Percentiles rank a stretch among this genome's conserved stretches.
Evolutionary conservation across 2,329 filamentous ascomycete genomes (phyloP).

Genomic region (Bisporella sp.): DNA sequence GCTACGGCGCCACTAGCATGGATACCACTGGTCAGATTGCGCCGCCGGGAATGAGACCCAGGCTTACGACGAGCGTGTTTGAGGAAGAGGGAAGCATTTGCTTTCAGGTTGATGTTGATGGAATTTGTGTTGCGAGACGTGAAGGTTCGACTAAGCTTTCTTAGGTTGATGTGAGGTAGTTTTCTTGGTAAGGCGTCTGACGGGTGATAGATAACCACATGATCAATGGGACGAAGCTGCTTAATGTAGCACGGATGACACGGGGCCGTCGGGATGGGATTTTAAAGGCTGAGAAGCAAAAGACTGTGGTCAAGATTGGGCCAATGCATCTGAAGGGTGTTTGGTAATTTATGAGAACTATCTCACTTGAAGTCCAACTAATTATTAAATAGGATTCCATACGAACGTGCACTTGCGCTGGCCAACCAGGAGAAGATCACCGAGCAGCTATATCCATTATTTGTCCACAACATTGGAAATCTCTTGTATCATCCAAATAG

Average conservation of each 20-base stretch:
- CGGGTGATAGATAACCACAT: conserved; percentile 75
- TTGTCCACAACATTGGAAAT: conserved; percentile 93
- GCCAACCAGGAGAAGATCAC: conserved; percentile 99
- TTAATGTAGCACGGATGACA: conserved; percentile 97
- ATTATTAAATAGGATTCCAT: conserved; percentile 71
- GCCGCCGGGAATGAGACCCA: conserved; percentile 90
- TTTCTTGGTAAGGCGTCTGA: not conserved
- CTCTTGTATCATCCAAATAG: conserved; percentile 90
- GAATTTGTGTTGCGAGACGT: conserved; percentile 87
- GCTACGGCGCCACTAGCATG: not conserved
- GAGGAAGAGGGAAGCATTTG: conserved; percentile 95
- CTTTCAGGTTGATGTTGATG: conserved; percentile 93
- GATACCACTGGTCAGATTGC: conserved; percentile 86
- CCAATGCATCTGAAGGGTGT: conserved; percentile 98
- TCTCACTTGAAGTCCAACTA: not conserved
- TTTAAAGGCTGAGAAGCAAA: conserved; percentile 91
- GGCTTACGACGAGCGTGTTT: conserved; percentile 93
- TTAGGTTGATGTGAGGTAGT: not conserved
- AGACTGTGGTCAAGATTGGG: conserved; percentile 95
- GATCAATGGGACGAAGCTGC: conserved; percentile 94
- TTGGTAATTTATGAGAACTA: conserved; percentile 53
- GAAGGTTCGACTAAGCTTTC: conserved; percentile 56
- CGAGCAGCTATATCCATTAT: conserved; percentile 84
- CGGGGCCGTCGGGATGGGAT: conserved; percentile 90
- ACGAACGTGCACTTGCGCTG: conserved; percentile 89